These are phyloP conservation scores for Cryptosporidium parvum DNA, from an alignment of 169 alveolate genomes.

Conservation along the genomic window DNA sequence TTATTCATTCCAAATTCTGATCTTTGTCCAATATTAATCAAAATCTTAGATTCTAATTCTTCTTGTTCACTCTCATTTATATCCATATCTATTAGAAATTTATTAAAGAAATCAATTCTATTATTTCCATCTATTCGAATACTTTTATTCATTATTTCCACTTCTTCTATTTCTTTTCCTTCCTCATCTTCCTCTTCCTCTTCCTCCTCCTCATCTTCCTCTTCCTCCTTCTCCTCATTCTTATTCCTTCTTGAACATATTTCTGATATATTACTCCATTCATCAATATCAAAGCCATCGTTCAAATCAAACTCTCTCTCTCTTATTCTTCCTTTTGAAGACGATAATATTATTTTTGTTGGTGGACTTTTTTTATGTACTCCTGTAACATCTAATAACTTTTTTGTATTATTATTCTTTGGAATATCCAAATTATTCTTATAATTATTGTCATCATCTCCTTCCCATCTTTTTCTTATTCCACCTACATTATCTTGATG, in stretches of 20 bases:
- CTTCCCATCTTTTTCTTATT: not conserved
- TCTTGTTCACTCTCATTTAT: not conserved
- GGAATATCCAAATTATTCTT: constrained; percentile 6
- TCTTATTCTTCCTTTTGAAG: not conserved
- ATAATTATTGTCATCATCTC: not conserved
- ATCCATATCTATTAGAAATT: constrained; percentile 5
- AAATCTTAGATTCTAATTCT: not conserved
- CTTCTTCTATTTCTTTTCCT: not conserved
- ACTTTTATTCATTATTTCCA: not conserved
- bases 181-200: not conserved
- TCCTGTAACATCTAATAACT: constrained; percentile 5
- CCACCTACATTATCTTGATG: not conserved
- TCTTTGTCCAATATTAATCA: constrained; percentile 11
- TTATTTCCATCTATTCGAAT: not conserved
- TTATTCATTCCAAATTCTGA: not conserved
- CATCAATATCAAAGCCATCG: constrained; percentile 27
- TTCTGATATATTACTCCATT: constrained; percentile 30
- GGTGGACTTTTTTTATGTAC: constrained; percentile 44
- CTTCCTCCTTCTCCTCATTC: not conserved
- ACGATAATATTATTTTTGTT: not conserved
- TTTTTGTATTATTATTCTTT: not conserved
- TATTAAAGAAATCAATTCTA: not conserved
- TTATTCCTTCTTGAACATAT: not conserved
- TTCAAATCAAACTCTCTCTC: not conserved
- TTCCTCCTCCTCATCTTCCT: not conserved